Evolutionary conservation across 306 rosid genomes (phyloP).

Genomic region (Glycine latifolia): DNA sequence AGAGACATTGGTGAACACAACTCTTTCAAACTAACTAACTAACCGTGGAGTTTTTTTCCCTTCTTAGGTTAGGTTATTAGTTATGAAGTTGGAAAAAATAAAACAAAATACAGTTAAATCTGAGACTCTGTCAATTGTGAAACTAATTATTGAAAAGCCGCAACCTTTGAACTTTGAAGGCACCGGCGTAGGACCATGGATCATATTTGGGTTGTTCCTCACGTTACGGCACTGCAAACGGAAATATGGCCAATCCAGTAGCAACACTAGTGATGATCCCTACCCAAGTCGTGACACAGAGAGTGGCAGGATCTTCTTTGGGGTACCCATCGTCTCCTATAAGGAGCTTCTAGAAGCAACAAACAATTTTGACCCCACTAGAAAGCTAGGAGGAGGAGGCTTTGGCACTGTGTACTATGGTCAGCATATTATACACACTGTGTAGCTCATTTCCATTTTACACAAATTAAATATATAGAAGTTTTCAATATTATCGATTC

Average conservation of each 20-base stretch:
- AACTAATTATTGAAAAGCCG: neutral
- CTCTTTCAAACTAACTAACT: too few relatives aligned
- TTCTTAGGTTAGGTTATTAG: neutral
- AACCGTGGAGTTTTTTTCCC: too few relatives aligned
- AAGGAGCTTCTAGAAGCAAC: slow-evolving; percentile 71
- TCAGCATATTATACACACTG: slow-evolving; percentile 20
- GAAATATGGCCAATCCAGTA: neutral
- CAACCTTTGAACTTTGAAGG: slow-evolving; percentile 13
- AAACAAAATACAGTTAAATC: neutral
- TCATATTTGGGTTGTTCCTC: slow-evolving; percentile 27
- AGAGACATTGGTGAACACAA: too few relatives aligned
- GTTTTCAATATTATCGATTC: slow-evolving; percentile 21
- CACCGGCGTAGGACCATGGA: slow-evolving; percentile 37
- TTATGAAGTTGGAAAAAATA: neutral
- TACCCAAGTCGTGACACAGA: slow-evolving; percentile 47
- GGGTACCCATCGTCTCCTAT: slow-evolving; percentile 60
- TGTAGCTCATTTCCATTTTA: neutral
- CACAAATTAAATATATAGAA: neutral
- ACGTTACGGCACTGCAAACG: slow-evolving; percentile 28
- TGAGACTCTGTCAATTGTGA: neutral
- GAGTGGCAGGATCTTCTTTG: slow-evolving; percentile 47
- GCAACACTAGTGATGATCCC: neutral
- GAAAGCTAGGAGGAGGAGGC: slow-evolving; percentile 74
- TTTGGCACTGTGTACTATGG: slow-evolving; percentile 74
- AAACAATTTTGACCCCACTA: slow-evolving; percentile 53